Evolutionary conservation across 345 rosid species (phyloP).

Genomic region (Linum tenue): DNA sequence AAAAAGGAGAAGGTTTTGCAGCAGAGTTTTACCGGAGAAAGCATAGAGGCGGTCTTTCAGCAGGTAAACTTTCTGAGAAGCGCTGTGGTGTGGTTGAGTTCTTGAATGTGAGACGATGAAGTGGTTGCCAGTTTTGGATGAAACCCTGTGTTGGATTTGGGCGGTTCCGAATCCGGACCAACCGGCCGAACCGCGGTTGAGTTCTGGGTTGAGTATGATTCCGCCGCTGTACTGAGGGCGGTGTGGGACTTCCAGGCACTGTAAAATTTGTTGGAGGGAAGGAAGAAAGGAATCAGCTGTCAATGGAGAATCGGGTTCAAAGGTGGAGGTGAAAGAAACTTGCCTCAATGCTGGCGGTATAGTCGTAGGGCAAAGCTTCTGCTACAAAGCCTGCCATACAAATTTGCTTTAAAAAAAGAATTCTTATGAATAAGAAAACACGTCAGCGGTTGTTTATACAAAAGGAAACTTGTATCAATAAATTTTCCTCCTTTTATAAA

Average conservation of each 20-base stretch:
- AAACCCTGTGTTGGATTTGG: neutral
- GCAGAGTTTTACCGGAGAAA: neutral
- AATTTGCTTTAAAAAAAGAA: no score
- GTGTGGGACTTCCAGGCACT: neutral
- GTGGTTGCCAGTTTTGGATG: neutral
- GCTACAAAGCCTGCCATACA: neutral
- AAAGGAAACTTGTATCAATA: no score
- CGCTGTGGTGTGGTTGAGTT: neutral
- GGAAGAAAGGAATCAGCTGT: neutral
- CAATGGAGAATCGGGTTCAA: neutral
- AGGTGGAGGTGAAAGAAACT: neutral
- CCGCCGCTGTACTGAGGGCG: neutral
- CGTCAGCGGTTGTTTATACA: no score
- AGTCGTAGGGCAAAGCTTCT: neutral
- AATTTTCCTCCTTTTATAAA: no score
- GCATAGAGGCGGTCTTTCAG: neutral
- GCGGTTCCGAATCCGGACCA: conserved; percentile 1
- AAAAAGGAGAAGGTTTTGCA: no score
- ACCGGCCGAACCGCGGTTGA: neutral
- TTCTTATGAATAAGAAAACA: no score
- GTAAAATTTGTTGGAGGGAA: neutral
- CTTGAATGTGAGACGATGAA: neutral
- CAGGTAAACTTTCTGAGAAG: neutral
- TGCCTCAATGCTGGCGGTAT: conserved; percentile 1
- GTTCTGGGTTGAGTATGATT: neutral